These are phyloP conservation scores for Pyrenochaeta sp. DNA, from an alignment of 2,329 filamentous ascomycete genomes.

Conservation along the genomic window DNA sequence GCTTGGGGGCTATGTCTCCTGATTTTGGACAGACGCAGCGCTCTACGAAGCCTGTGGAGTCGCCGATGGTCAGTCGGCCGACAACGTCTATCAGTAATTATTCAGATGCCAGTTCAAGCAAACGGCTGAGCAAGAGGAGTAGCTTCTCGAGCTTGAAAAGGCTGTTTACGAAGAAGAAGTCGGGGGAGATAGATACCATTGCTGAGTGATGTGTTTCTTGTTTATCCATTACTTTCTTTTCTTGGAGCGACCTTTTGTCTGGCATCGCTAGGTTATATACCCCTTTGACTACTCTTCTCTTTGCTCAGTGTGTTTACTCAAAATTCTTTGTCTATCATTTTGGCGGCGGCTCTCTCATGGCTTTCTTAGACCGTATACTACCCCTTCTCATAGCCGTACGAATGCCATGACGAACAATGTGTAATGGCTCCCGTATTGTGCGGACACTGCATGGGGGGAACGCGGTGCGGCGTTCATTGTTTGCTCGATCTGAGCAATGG, in stretches of 20 bases:
- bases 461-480: not conserved
- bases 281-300: conserved; percentile 29
- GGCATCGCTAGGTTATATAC: conserved; percentile 45
- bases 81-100: conserved; percentile 41
- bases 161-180: conserved; percentile 48
- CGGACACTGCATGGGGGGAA: not conserved
- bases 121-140: conserved; percentile 41
- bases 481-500: conserved; percentile 3
- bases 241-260: conserved; percentile 32
- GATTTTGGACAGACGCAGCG: conserved; percentile 16
- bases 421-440: conserved; percentile 13
- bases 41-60: conserved; percentile 25
- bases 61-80: conserved; percentile 29
- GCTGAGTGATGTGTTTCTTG: conserved; percentile 33
- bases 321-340: not conserved
- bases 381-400: conserved; percentile 17
- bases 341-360: conserved; percentile 4
- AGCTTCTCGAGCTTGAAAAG: conserved; percentile 48
- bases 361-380: conserved; percentile 23
- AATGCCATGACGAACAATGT: conserved; percentile 30
- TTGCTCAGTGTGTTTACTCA: conserved; percentile 18
- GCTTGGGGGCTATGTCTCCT: conserved; percentile 37
- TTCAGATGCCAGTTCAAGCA: conserved; percentile 21
- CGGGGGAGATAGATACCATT: conserved; percentile 43
- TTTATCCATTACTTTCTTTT: conserved; percentile 10